Evolutionary conservation across 2,329 filamentous ascomycete genomes (phyloP), one percentile per base, ranked within the genome.

Genomic region (Fusarium paranaense): DNA sequence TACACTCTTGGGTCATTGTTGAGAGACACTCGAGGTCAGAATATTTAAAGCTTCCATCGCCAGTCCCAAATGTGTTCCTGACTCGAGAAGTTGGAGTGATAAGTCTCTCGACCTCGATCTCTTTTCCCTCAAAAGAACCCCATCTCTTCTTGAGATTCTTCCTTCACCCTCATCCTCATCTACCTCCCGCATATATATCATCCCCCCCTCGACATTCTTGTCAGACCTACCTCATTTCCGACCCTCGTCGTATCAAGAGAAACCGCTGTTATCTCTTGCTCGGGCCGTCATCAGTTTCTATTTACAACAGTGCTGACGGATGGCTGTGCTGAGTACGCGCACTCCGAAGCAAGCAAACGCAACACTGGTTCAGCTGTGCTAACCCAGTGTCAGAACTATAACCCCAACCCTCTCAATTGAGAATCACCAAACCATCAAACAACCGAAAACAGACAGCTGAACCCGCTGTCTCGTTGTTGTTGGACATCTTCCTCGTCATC

Each of bases 1-100:
- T 70, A 62, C 62, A 66, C 63, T 66, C 66, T 66, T 68, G 56
- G 66, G 66, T 69, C 70, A 67, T 66, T 57, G 74, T 73, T 76
- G 71, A 71, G 70, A 76, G 72, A 72, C 73, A 78, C 72, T 70
- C 63, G 62, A 66, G 71, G 61, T 64, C 62, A 52, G 68, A 78
- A 70, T 79, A 78, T 74, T 77, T 78, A 78, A 79, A 71, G 77
- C 77, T 78, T 79, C 77, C 76, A 75, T 77, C 73, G 77, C 77
- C 77, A 76, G 74, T 70, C 69, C 68, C 47, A 60, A 67, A 62
- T 18, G 38, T 50, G 37, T 38, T 14, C 64, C 30, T 66, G 61
- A 50, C 54, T 66, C 33, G 63, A 76, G 47, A 73, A 66, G 60
- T 74, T 70, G 74, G 64, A 71, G 70, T 66, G 67, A 71, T 62